Percentiles rank a stretch among this genome's conserved stretches.
These are phyloP conservation scores for Limtongia smithiae DNA, from an alignment of 805 yeast species.

Conservation along the genomic window DNA sequence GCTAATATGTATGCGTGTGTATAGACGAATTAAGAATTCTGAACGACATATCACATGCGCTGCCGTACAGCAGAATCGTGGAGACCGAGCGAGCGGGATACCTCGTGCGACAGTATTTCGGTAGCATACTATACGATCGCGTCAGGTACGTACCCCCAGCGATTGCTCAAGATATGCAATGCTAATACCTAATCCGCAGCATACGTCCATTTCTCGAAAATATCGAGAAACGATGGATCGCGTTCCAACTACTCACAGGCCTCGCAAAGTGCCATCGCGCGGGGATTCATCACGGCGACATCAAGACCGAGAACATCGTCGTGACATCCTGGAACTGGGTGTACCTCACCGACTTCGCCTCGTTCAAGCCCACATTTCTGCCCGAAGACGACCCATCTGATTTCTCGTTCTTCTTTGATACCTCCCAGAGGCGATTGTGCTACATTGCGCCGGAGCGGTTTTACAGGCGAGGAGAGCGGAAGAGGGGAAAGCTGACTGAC, in stretches of 20 bases:
- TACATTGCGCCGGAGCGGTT: slow-evolving; percentile 95
- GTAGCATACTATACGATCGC: slow-evolving; percentile 81
- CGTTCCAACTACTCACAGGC: slow-evolving; percentile 70
- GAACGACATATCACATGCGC: slow-evolving; percentile 53
- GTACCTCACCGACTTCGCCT: slow-evolving; percentile 75
- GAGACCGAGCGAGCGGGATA: slow-evolving; percentile 94
- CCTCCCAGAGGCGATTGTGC: slow-evolving; percentile 79
- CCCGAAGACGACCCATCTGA: slow-evolving; percentile 94
- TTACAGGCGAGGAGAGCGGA: slow-evolving; percentile 34
- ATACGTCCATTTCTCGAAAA: slow-evolving; percentile 81
- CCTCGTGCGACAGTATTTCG: slow-evolving; percentile 73
- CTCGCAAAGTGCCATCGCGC: slow-evolving; percentile 60
- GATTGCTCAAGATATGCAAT: no score
- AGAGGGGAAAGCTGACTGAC: slow-evolving; percentile 44
- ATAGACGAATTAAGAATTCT: slow-evolving; percentile 43
- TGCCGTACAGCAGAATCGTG: slow-evolving; percentile 68
- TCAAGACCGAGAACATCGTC: slow-evolving; percentile 83
- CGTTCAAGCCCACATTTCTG: slow-evolving; percentile 74
- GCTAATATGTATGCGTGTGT: slow-evolving; percentile 30
- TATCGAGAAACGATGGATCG: slow-evolving; percentile 79
- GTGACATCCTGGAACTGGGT: slow-evolving; percentile 90
- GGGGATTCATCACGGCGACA: slow-evolving; percentile 78
- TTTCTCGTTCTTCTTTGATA: slow-evolving; percentile 87
- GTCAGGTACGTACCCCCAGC: slow-evolving; percentile 39
- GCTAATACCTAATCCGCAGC: slow-evolving; percentile 41